Base-by-base conservation (phyloP, 805 yeast species). In the Blastobotrys mokoenaii region DNA sequence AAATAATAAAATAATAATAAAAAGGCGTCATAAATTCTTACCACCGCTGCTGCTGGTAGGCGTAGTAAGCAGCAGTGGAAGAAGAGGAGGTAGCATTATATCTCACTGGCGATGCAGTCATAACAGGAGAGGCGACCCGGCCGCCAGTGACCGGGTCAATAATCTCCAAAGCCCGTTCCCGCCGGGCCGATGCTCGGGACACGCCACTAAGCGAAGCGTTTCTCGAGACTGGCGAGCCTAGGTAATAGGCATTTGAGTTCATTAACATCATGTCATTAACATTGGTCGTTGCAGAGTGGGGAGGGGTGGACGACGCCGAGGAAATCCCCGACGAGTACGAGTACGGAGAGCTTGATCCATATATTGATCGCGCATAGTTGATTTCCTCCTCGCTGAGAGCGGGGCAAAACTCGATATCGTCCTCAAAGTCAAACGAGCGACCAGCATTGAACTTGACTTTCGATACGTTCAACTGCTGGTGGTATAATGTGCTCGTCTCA, bases 341-440 rank as follows among this genome's bases (percentile, higher is more conserved):
- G 51, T 52, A 38, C 5, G 31, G 31, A 25, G 40, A 38, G 16
- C 16, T 32, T 12, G 35, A 15, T 12, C 16, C 16, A 20, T 34
- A 10, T 10, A n/a, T 16, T 17, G 16, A 9, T 6, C 38, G 41
- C 41, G 44, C 45, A 27, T 35, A 37, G 12, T 32, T n/a, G 31
- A 47, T 44, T 32, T 50, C 52, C 32, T 52, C 54, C 8, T 47
- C 52, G 9, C 46, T 37, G 16, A 53, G 38, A 30, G 43, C 63
- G 17, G 82, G 82, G 50, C 79, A 77, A 58, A 82, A 82, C 62
- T 79, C 87, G 30, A 73, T 58, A 55, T 82, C 87, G 51, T 80
- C 82, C 57, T 77, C 84, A 36, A 70, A 54, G 52, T 79, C 85
- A 61, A 81, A 79, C 25, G 83, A 72, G 53, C 81, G 74, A 52